Percentiles rank a stretch among this genome's conserved stretches.
Evolutionary conservation across 306 rosid genomes (phyloP).

Genomic region (Parietaria judaica): DNA sequence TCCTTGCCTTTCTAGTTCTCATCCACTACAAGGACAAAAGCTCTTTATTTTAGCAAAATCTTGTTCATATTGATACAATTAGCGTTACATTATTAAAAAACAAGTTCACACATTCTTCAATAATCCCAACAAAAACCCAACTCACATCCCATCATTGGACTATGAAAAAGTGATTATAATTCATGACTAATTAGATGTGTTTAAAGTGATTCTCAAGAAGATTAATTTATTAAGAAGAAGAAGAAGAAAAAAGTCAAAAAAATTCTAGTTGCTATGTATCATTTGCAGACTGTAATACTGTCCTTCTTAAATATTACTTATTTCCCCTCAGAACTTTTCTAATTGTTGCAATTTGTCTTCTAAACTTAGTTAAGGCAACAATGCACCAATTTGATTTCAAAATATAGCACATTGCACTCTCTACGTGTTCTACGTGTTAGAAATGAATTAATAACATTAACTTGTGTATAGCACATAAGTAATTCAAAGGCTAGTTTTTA

Average conservation of each 20-base stretch:
- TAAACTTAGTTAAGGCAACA: too few relatives aligned
- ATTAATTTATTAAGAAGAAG: background rate
- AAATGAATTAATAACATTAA: too few relatives aligned
- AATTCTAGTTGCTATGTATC: background rate
- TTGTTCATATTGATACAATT: conserved; percentile 23
- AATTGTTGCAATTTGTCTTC: too few relatives aligned
- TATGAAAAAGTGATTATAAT: background rate
- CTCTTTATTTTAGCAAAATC: background rate
- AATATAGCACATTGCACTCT: too few relatives aligned
- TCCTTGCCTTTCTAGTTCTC: conserved; percentile 4
- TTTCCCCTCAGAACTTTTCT: too few relatives aligned
- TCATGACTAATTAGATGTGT: background rate
- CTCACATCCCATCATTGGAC: conserved; percentile 9
- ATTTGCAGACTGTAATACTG: background rate
- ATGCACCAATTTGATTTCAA: too few relatives aligned
- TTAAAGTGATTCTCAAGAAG: background rate
- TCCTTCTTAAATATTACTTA: too few relatives aligned
- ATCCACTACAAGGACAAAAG: background rate
- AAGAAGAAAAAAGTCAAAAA: conserved; percentile 5
- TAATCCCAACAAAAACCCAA: conserved; percentile 8
- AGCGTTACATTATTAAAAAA: background rate
- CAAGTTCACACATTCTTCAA: conserved; percentile 1
- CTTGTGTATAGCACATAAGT: too few relatives aligned
- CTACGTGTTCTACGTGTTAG: too few relatives aligned
- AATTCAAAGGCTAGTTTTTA: too few relatives aligned